phyloP scores from a whole-genome alignment of 345 rosid species.

The Punica granatum region DNA sequence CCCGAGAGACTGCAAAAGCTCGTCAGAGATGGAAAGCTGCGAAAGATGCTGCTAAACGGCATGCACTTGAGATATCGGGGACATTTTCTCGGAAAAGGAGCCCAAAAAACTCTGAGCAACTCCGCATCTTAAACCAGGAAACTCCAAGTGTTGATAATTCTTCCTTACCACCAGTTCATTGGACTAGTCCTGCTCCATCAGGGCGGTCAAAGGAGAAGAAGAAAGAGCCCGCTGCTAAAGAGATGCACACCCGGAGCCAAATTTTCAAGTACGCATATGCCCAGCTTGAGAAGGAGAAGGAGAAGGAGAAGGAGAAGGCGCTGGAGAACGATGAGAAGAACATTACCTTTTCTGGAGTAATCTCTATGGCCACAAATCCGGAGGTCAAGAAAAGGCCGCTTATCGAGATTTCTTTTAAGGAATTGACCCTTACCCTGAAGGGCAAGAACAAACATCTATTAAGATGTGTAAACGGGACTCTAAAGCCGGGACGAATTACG shows the following conservation, averaged over 20 bases:
- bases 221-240: slow-evolving; percentile 26
- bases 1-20: slow-evolving; percentile 61
- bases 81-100: slow-evolving; percentile 49
- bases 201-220: slow-evolving; percentile 29
- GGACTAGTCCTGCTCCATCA: slow-evolving; percentile 20
- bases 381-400: slow-evolving; percentile 59
- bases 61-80: slow-evolving; percentile 51
- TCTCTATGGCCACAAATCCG: slow-evolving; percentile 49
- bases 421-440: slow-evolving; percentile 73
- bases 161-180: slow-evolving; percentile 25
- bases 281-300: slow-evolving; percentile 59
- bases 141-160: slow-evolving; percentile 25
- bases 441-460: slow-evolving; percentile 57
- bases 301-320: slow-evolving; percentile 65
- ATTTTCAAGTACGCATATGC: slow-evolving; percentile 74
- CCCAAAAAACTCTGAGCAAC: slow-evolving; percentile 20
- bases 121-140: slow-evolving; percentile 34
- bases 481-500: slow-evolving; percentile 74
- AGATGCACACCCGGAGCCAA: slow-evolving; percentile 50
- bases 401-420: slow-evolving; percentile 68
- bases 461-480: slow-evolving; percentile 73
- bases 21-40: slow-evolving; percentile 75
- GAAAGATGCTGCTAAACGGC: slow-evolving; percentile 62
- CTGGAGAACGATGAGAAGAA: slow-evolving; percentile 40
- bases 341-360: slow-evolving; percentile 70